Conservation (phyloP, 2,329 filamentous ascomycete species). For the Fusarium veterinarium region DNA sequence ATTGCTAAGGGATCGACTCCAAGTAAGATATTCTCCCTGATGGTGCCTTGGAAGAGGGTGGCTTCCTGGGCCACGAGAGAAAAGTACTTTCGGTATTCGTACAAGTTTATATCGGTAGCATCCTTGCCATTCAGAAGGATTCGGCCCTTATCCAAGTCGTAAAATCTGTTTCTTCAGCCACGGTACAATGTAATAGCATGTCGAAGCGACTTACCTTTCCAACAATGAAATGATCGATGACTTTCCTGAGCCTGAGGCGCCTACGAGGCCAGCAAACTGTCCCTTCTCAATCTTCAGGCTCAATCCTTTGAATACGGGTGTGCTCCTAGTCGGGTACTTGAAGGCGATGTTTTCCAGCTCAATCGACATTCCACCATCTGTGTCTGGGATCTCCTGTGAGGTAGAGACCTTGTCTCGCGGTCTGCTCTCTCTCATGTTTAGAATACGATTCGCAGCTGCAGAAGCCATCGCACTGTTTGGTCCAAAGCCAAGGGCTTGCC, state of each 20-base stretch:
- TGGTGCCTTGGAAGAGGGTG: constrained; percentile 75
- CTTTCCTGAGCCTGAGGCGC: constrained; percentile 78
- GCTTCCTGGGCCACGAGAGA: constrained; percentile 82
- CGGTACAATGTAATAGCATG: not conserved
- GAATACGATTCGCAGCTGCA: constrained; percentile 69
- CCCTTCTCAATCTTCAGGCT: constrained; percentile 74
- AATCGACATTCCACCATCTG: constrained; percentile 64
- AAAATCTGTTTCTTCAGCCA: constrained; percentile 64
- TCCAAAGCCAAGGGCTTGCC: constrained; percentile 67
- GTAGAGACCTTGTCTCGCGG: constrained; percentile 49
- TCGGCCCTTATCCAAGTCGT: constrained; percentile 71
- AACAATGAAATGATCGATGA: constrained; percentile 75
- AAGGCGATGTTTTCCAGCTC: constrained; percentile 69
- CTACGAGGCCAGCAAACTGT: constrained; percentile 77
- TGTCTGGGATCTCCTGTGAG: constrained; percentile 55
- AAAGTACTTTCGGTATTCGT: constrained; percentile 71
- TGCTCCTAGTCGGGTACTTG: constrained; percentile 68
- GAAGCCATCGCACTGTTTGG: constrained; percentile 72
- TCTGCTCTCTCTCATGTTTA: constrained; percentile 61
- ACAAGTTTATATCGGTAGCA: constrained; percentile 68
- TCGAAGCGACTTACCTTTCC: constrained; percentile 55
- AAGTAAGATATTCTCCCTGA: constrained; percentile 76
- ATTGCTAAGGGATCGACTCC: constrained; percentile 68
- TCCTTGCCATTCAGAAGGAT: constrained; percentile 73
- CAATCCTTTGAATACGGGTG: constrained; percentile 69